phyloP scores from a whole-genome alignment of 2,329 filamentous ascomycete species.

The Neocucurbitaria cava region DNA sequence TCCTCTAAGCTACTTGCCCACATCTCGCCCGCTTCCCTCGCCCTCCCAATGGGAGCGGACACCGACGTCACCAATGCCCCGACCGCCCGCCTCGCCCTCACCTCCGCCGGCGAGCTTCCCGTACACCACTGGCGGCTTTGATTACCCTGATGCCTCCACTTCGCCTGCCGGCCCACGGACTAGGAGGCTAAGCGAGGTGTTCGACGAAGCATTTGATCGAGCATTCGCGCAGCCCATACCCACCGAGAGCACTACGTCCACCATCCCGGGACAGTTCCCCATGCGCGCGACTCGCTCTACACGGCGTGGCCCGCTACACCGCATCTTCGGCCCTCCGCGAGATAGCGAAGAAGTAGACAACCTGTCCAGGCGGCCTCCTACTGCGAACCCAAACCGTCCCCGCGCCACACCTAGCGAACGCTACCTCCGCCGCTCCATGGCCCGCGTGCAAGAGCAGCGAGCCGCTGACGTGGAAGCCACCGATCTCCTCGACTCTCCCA shows the following conservation, averaged over 20 bases:
- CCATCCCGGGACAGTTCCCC: conserved; percentile 15
- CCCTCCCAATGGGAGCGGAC: conserved; percentile 17
- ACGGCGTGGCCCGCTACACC: conserved; percentile 26
- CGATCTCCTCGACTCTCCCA: conserved; percentile 31
- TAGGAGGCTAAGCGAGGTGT: too few relatives aligned
- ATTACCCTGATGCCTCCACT: conserved; percentile 53
- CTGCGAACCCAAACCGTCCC: conserved; percentile 35
- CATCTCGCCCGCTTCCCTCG: background rate
- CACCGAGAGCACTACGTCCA: conserved; percentile 10
- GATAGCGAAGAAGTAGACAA: conserved; percentile 22
- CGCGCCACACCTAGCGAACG: conserved; percentile 46
- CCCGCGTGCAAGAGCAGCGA: conserved; percentile 36
- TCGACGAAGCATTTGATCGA: conserved; percentile 16
- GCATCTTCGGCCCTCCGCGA: conserved; percentile 29
- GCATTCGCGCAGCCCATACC: background rate
- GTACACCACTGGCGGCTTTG: conserved; percentile 51
- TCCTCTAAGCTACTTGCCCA: background rate
- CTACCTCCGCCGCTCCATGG: conserved; percentile 43
- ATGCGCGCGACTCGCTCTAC: conserved; percentile 13
- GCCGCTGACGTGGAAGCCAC: conserved; percentile 28
- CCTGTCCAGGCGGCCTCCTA: conserved; percentile 21
- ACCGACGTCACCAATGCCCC: conserved; percentile 40
- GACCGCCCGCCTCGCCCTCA: conserved; percentile 37
- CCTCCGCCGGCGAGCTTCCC: conserved; percentile 36
- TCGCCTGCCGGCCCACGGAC: conserved; percentile 23